phyloP scores from a whole-genome alignment of 257 asterid species.

The Solanum appendiculatum region DNA sequence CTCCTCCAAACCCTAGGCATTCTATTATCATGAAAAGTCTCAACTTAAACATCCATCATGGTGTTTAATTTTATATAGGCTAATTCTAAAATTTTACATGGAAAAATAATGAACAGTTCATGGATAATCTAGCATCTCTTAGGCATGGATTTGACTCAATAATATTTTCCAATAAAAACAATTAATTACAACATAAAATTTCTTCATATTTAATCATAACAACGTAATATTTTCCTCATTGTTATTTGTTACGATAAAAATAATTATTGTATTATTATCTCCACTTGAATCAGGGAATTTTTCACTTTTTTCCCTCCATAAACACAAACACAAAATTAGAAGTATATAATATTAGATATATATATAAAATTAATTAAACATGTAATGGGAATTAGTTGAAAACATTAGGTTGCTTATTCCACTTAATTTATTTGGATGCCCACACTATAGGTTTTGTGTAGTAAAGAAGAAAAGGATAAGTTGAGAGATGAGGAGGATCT shows the following conservation, averaged over 20 bases:
- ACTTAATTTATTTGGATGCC: neutral
- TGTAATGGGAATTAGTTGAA: neutral
- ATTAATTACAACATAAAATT: neutral
- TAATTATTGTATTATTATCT: neutral
- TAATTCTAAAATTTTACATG: neutral
- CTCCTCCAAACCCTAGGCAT: too few relatives aligned
- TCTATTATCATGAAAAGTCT: too few relatives aligned
- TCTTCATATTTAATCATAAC: neutral
- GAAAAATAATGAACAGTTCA: neutral
- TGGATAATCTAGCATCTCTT: neutral
- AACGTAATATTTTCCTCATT: neutral
- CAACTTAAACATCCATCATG: too few relatives aligned
- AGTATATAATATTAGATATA: neutral
- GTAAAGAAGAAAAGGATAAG: conserved; percentile 5
- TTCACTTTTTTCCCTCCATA: neutral
- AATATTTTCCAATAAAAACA: too few relatives aligned
- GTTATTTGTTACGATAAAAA: neutral
- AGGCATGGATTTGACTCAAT: too few relatives aligned
- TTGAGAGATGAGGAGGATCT: conserved; percentile 36
- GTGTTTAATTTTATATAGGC: too few relatives aligned
- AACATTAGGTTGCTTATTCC: neutral
- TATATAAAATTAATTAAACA: neutral
- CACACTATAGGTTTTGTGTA: neutral
- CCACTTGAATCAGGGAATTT: too few relatives aligned
- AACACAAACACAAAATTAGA: neutral